Conservation (phyloP, 192 early-diverging fungal species). For the Backusella circina region DNA sequence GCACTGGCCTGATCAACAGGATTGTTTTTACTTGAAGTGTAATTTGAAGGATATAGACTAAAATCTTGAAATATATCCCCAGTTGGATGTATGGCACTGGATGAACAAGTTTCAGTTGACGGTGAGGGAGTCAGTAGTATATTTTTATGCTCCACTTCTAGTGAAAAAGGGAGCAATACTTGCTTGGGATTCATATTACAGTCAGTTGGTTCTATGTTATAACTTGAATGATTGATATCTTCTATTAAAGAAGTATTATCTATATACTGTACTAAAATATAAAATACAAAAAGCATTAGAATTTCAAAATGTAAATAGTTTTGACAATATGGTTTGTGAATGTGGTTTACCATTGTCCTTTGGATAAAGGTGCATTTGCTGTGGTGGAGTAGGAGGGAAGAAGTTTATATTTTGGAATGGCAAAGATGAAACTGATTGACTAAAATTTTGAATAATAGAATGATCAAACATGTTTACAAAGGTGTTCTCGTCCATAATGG, state of each 20-base stretch:
- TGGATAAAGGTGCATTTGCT: not conserved
- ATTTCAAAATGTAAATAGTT: not conserved
- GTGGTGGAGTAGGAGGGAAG: not conserved
- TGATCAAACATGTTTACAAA: not conserved
- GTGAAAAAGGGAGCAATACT: not conserved
- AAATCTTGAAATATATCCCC: not conserved
- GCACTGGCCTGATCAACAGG: not conserved
- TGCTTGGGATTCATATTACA: not conserved
- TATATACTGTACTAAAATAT: not conserved
- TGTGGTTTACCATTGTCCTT: not conserved
- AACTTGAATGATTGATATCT: not conserved
- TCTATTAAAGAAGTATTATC: not conserved
- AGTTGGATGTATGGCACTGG: not conserved
- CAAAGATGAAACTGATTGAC: not conserved
- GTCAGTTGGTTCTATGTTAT: not conserved
- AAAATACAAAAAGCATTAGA: not conserved
- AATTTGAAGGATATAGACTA: not conserved
- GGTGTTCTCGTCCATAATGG: not conserved
- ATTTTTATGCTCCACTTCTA: not conserved
- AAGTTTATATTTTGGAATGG: not conserved
- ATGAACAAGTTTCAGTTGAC: not conserved
- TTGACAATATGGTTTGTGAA: not conserved
- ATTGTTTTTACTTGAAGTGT: not conserved
- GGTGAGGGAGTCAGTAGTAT: not conserved
- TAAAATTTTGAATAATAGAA: not conserved